Base-by-base conservation (phyloP, 2,329 filamentous ascomycete species). In the Coleophoma eucalyptorum region DNA sequence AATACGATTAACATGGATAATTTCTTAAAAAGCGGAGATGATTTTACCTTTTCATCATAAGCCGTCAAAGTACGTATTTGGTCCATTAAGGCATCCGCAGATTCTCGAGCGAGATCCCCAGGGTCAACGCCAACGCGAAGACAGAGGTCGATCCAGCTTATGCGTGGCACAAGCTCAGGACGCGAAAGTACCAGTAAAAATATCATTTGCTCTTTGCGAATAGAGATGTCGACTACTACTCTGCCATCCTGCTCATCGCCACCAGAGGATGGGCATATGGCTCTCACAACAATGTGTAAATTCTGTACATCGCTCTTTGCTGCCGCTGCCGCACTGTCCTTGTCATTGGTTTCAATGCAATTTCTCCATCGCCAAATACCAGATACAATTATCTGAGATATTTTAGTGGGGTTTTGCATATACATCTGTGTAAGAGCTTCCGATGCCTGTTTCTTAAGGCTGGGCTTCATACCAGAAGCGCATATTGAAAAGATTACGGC, bases 81-180 rank as follows among this genome's bases (percentile, higher is more conserved):
- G 32, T 80, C 69, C 45, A 97, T 74, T 54, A 94, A 80, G 10
- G 77, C 69, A 42, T 83, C 74, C 26, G 86, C 73, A 50, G 85
- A 76, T 48, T 83, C 79, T 50, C 76, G 76, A 2, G 87, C 89
- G 50, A 99, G 77, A 19, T 80, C 74, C 16, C 92, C 93, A 5
- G 94, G 94, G 67, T 99, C 94, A 12, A 90, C 74, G 12, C 86
- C 86, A 57, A 88, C 86, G 53, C 83, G 83, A 50, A 97, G 77
- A 62, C 90, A 96, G 3, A 91, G 72, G 40, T 94, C 86, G 62
- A 99, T 97, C 95, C 95, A 99, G 54, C 81, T 89, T 18, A 84
- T 78, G 52, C 81, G 81, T 0, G 90, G 86, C 52, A 97, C 80
- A 34, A 99, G 72, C 53, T 92, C 85, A 18, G 84, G 77, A 20